Base-by-base conservation (phyloP, 345 rosid genomes). In the Atalantia buxifolia region DNA sequence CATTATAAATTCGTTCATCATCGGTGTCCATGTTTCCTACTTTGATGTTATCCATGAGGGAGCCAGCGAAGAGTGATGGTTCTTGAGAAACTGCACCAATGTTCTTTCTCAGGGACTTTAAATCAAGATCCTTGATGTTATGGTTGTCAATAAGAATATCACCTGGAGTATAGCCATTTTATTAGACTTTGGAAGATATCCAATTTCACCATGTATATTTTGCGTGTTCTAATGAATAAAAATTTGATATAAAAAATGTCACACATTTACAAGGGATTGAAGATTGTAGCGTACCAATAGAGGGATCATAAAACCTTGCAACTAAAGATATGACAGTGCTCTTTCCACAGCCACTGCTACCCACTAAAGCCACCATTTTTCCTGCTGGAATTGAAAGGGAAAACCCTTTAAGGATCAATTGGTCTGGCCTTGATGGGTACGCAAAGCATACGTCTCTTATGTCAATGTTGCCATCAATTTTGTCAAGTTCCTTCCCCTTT, bases 301-400 rank as follows among this genome's bases (percentile, higher is more conserved):
- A 78, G 66, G 95, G 95, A 72, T 91, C 92, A 67, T 89, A 91
- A 83, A 91, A 88, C 69, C 95, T 88, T 36, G 87, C 72, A 60
- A 91, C 87, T 18, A 91, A 82, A 71, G 90, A 88, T 63, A 91
- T 86, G 71, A 86, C 31, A 9, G 93, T 89, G 74, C 90, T 88
- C 80, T 91, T 91, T 71, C 95, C 93, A 22, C 90, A 91, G 1
- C 95, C 92, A 35, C 95, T 91, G 33, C 85, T 85, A 1, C 95
- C 93, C 14, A 91, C 93, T 64, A 89, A 77, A 7, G 92, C 92
- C 35, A 88, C 82, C 45, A 70, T 88, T 75, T 86, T 87, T 76
- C 93, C 92, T 22, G 92, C 87, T 30, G 92, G 90, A 77, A 91
- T 87, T 35, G 88, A 84, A 75, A 89, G 38, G 9, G 93, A 86